Evolutionary conservation across 352 stramenopile species (phyloP).

Genomic region (Phytophthora sojae): DNA sequence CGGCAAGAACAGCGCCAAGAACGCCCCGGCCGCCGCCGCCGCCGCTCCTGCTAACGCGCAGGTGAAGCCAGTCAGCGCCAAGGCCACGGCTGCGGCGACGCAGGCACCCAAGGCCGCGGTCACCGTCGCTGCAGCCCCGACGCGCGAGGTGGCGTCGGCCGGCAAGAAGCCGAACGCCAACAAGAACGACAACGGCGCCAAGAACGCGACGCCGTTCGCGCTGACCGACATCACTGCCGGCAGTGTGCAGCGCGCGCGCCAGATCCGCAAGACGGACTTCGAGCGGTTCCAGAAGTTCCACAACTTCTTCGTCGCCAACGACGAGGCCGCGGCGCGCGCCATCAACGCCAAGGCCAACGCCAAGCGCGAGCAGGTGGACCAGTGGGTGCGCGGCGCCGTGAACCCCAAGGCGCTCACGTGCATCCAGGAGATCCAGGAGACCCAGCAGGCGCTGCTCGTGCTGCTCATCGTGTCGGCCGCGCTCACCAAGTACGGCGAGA

Average conservation of each 20-base stretch:
- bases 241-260: slow-evolving; percentile 11
- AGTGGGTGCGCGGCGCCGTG: slow-evolving; percentile 8
- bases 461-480: slow-evolving; percentile 17
- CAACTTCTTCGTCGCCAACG: slow-evolving; percentile 19
- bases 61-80: too few species aligned
- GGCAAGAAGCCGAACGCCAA: too few species aligned
- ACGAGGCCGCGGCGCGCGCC: background rate
- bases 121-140: too few species aligned
- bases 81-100: too few species aligned
- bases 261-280: slow-evolving; percentile 13
- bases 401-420: slow-evolving; percentile 7
- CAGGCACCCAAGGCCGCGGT: too few species aligned
- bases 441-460: slow-evolving; percentile 2
- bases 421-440: slow-evolving; percentile 19
- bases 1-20: too few species aligned
- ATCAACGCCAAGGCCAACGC: slow-evolving; percentile 4
- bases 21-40: too few species aligned
- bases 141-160: too few species aligned
- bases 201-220: background rate
- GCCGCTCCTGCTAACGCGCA: too few species aligned
- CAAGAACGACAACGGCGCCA: too few species aligned
- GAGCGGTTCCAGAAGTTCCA: slow-evolving; percentile 12
- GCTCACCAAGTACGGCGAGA: slow-evolving; percentile 20
- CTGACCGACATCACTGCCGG: slow-evolving; percentile 5
- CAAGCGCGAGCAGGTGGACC: slow-evolving; percentile 17